Evolutionary conservation across 2,329 filamentous ascomycete genomes (phyloP).

Genomic region (Coleophoma crateriformis): DNA sequence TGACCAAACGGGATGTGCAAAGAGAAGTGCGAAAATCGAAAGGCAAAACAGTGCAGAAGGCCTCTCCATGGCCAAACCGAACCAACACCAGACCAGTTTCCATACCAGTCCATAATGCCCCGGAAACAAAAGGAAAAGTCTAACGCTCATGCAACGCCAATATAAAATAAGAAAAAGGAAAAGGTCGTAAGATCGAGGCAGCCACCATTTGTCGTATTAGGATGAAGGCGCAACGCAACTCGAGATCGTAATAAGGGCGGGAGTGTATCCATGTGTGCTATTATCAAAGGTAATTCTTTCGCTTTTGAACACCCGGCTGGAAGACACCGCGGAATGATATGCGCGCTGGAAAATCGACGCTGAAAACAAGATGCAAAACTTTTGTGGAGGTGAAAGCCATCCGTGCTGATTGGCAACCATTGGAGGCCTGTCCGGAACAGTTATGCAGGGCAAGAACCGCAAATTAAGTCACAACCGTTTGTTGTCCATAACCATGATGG

Average conservation of each 20-base stretch:
- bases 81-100: conserved; percentile 30
- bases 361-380: conserved; percentile 22
- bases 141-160: conserved; percentile 26
- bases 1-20: conserved; percentile 21
- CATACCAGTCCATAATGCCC: conserved; percentile 27
- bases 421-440: too few relatives aligned
- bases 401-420: too few relatives aligned
- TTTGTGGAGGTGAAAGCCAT: conserved; percentile 12
- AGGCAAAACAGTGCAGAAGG: conserved; percentile 23
- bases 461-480: conserved; percentile 36
- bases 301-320: conserved; percentile 12
- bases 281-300: conserved; percentile 19
- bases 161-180: conserved; percentile 16
- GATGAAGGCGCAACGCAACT: conserved; percentile 24
- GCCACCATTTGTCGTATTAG: conserved; percentile 12
- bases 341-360: conserved; percentile 19
- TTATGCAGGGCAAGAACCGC: too few relatives aligned
- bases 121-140: conserved; percentile 25
- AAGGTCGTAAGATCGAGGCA: conserved; percentile 30
- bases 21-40: conserved; percentile 20
- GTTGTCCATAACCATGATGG: conserved; percentile 34
- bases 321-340: conserved; percentile 22
- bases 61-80: conserved; percentile 18
- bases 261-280: conserved; percentile 15
- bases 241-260: conserved; percentile 24